These are phyloP conservation scores for Penicillium sp. DNA, from an alignment of 2,329 filamentous ascomycete genomes.

Conservation along the genomic window DNA sequence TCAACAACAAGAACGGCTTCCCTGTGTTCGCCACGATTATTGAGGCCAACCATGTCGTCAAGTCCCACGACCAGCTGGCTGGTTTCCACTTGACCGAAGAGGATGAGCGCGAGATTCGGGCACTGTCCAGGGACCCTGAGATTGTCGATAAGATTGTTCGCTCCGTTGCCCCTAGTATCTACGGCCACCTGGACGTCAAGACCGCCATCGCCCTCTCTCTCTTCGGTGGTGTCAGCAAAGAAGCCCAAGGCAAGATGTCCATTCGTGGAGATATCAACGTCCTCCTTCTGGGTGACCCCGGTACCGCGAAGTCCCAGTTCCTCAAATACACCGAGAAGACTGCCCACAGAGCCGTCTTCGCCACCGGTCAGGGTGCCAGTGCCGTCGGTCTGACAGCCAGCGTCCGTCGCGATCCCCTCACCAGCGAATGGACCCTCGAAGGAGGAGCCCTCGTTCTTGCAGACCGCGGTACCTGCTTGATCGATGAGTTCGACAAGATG, in stretches of 20 bases:
- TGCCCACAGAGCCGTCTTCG: conserved; percentile 91
- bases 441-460: conserved; percentile 90
- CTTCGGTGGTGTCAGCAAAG: conserved; percentile 89
- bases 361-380: conserved; percentile 91
- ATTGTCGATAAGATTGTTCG: conserved; percentile 87
- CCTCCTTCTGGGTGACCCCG: conserved; percentile 86
- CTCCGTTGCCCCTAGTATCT: conserved; percentile 94
- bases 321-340: conserved; percentile 98
- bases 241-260: conserved; percentile 75
- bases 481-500: too few species aligned
- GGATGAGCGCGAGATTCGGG: conserved; percentile 83
- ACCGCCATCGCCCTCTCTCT: conserved; percentile 88
- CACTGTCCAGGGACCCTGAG: conserved; percentile 73
- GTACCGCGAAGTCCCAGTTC: too few species aligned
- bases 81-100: conserved; percentile 92
- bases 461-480: conserved; percentile 87
- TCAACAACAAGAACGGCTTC: conserved; percentile 98
- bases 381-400: conserved; percentile 96
- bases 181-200: conserved; percentile 93
- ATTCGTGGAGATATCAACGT: conserved; percentile 98
- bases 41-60: conserved; percentile 94
- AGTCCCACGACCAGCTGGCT: conserved; percentile 92
- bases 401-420: conserved; percentile 88
- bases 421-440: conserved; percentile 94
- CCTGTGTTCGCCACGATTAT: conserved; percentile 96